Evolutionary conservation across 148 eudicot genomes (phyloP), one percentile per base, ranked within the genome.

Genomic region (Polygonum maritimum): DNA sequence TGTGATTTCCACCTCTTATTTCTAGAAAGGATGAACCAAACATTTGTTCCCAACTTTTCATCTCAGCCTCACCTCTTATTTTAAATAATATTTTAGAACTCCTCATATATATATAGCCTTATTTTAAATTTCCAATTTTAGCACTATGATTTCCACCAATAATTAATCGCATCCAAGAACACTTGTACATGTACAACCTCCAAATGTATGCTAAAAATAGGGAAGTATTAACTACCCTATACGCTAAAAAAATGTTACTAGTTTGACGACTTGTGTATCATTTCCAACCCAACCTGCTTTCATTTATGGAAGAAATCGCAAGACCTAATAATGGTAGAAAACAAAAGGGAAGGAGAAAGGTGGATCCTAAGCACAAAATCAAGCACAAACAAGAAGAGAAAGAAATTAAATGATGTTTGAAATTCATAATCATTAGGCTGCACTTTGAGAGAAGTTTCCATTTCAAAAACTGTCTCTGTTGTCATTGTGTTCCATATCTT

Each of bases 321-420:
- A 63, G 16, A 14, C 41, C 2, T 0, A 63, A 63, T 5, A 39
- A 31, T 12, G 40, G 69, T 40, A 63, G 70, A 63, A 33, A 35
- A 63, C 41, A 63, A 63, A 35, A 33, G 6, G 65, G n/a, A 63
- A 63, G 41, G 70, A 33, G 70, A 63, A 63, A 31, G 70, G 70
- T 63, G 70, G 70, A 31, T 63, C 7, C 15, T 35, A 63, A 63
- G 70, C 40, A 63, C 70, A 63, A 35, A 63, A 15, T 35, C 15
- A 63, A 63, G 70, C 40, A 31, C 38, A 63, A 35, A 63, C 40
- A 35, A 63, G 57, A 63, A 63, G n/a, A 31, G 69, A 33, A 62
- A 33, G 41, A 14, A 63, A 63, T 57, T 13, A 57, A 22, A 2
- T 13, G 9, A 21, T 21, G 0, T n/a, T 22, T 22, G 33, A n/a